Conservation (phyloP, 148 eudicot species). For the Spergularia bocconei region DNA sequence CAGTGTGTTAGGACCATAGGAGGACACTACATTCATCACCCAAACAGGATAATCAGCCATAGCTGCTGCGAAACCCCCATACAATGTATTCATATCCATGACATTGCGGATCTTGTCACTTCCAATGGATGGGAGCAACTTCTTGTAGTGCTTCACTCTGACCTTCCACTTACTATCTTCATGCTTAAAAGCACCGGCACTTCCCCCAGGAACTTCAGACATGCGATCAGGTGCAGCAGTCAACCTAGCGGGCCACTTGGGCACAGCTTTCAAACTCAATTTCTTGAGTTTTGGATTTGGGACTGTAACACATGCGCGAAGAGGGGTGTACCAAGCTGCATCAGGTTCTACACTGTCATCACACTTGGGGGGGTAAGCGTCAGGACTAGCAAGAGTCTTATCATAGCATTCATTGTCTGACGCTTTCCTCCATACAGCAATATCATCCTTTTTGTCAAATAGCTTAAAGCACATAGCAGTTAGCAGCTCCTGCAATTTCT, state of each 20-base stretch:
- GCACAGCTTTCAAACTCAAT: constrained; percentile 40
- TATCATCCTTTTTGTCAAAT: constrained; percentile 69
- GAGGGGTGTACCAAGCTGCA: constrained; percentile 96
- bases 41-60: constrained; percentile 69
- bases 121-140: constrained; percentile 66
- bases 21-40: constrained; percentile 97
- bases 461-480: constrained; percentile 78
- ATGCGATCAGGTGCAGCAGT: constrained; percentile 66
- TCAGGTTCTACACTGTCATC: constrained; percentile 91
- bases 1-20: constrained; percentile 65
- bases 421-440: constrained; percentile 87
- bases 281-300: constrained; percentile 58
- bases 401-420: constrained; percentile 60
- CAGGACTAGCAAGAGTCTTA: constrained; percentile 51
- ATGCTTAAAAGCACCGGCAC: constrained; percentile 55
- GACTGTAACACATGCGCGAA: constrained; percentile 72
- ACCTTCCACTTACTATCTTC: constrained; percentile 73
- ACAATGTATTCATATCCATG: constrained; percentile 93
- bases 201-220: constrained; percentile 56
- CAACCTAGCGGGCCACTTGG: constrained; percentile 82
- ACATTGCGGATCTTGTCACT: constrained; percentile 82
- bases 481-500: constrained; percentile 62
- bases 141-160: constrained; percentile 79
- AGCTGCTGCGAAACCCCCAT: constrained; percentile 90
- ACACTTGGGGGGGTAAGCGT: constrained; percentile 74